Conservation (phyloP, 768 basidiomycete genomes). For the Coprinellus micaceus region DNA sequence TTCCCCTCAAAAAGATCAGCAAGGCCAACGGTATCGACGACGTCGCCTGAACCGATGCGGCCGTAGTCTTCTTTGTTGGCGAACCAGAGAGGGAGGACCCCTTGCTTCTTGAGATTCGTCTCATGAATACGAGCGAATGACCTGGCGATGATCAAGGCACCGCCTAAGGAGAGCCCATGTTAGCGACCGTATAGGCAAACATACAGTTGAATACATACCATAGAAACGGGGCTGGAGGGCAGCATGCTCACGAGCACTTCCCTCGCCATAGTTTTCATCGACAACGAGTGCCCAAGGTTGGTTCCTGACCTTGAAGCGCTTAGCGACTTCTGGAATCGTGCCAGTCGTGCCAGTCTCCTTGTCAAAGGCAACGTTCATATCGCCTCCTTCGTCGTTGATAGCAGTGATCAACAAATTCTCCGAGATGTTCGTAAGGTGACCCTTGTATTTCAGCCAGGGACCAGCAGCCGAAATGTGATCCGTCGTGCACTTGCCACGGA, state of each 20-base stretch:
- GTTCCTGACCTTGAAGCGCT: constrained; percentile 75
- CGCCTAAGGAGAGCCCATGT: constrained; percentile 44
- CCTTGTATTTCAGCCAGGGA: constrained; percentile 98
- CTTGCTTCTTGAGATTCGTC: constrained; percentile 99
- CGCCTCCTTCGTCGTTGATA: constrained; percentile 90
- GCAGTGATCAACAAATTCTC: constrained; percentile 93
- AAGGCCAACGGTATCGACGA: constrained; percentile 81
- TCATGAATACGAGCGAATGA: constrained; percentile 99
- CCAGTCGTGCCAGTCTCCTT: constrained; percentile 58
- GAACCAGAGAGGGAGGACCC: constrained; percentile 94
- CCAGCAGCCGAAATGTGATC: constrained; percentile 99
- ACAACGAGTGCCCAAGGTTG: constrained; percentile 94
- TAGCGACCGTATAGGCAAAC: not conserved
- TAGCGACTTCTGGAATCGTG: constrained; percentile 88
- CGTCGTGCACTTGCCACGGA: constrained; percentile 98
- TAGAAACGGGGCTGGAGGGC: constrained; percentile 95
- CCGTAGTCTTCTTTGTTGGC: constrained; percentile 80
- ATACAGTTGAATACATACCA: constrained; percentile 39
- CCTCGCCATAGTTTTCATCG: constrained; percentile 97
- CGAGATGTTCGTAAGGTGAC: constrained; percentile 92
- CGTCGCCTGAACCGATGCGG: constrained; percentile 78
- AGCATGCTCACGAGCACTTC: constrained; percentile 96
- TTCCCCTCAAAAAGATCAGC: constrained; percentile 55
- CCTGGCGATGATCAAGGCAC: constrained; percentile 80
- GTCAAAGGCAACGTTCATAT: constrained; percentile 90